Base-by-base conservation (phyloP, 1,284 basidiomycete species). In the Cutaneotrichosporon mucoides region DNA sequence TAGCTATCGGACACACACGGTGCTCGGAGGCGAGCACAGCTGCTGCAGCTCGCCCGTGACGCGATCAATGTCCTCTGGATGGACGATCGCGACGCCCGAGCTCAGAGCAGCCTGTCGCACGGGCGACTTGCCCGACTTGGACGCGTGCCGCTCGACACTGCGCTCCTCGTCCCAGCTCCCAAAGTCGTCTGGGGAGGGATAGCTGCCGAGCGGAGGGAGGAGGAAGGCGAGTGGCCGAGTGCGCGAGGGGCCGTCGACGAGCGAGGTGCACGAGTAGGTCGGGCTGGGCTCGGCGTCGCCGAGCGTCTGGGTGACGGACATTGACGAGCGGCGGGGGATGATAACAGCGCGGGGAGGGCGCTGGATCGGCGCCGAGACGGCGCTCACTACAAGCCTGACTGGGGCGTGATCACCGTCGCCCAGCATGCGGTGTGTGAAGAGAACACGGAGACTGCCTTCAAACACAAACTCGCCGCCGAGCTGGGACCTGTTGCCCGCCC, bases 381-480 rank as follows among this genome's bases (percentile, higher is more conserved):
- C 60, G 13, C 36, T 78, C 34, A 92, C 81, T 10, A 91, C 83
- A 37, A 84, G 82, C 46, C 79, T 73, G 55, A 92, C 84, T 0
- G 88, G 84, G 1, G 84, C 83, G 68, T 92, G 90, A 12, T 84
- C 84, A 42, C 84, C 83, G 1, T 86, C 81, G 11, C 79, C 85
- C 9, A 54, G 66, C 78, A 79, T 79, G 36, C 78, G 72, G 62
- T 78, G 75, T 4, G 76, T 71, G 55, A 71, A 77, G 15, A 60
- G 58, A n/a, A 73, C 67, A 42, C 68, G 61, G 13, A 73, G 60
- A 4, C 64, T 86, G 49, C 88, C 88, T 24, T 88, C 88, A 54
- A 95, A 82, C 34, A 94, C 83, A 70, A 94, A 93, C 78, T 94
- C 92, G 33, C 92, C 92, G 13, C 92, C 92, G 36, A 94, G 82